Evolutionary conservation across 495 filamentous ascomycete genomes (phyloP).

Genomic region (Penicillium diatomitis): DNA sequence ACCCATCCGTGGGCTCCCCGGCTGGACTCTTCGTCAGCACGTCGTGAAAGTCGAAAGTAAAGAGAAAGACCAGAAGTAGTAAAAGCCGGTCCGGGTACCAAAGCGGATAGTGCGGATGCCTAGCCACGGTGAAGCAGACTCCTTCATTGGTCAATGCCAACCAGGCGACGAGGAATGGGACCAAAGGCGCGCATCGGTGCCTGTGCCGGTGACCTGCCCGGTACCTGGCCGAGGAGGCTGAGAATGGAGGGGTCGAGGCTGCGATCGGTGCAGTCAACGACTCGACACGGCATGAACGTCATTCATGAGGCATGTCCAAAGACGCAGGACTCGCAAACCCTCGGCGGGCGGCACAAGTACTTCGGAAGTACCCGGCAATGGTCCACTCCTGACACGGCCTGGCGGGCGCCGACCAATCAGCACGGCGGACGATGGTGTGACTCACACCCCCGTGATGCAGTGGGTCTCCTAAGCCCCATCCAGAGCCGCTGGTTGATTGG

Average conservation of each 20-base stretch:
- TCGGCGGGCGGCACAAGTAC: background rate
- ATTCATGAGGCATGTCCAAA: background rate
- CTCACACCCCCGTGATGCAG: slow-evolving; percentile 34
- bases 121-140: background rate
- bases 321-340: background rate
- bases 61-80: too few relatives aligned
- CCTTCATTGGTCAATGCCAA: slow-evolving; percentile 12
- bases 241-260: background rate
- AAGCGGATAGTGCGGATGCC: slow-evolving; percentile 8
- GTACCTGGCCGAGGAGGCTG: background rate
- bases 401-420: slow-evolving; percentile 19
- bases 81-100: background rate
- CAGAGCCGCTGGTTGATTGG: slow-evolving; percentile 1
- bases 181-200: too few relatives aligned
- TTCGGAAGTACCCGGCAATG: background rate
- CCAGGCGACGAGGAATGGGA: background rate
- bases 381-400: background rate
- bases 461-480: slow-evolving; percentile 9
- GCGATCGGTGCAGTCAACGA: too few relatives aligned
- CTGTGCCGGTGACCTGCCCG: background rate
- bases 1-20: too few relatives aligned
- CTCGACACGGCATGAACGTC: background rate
- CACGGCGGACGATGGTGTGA: slow-evolving; percentile 14
- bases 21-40: too few relatives aligned
- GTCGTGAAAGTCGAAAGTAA: too few relatives aligned